Conservation (phyloP, 495 filamentous ascomycete species). For the Parathielavia appendiculata region DNA sequence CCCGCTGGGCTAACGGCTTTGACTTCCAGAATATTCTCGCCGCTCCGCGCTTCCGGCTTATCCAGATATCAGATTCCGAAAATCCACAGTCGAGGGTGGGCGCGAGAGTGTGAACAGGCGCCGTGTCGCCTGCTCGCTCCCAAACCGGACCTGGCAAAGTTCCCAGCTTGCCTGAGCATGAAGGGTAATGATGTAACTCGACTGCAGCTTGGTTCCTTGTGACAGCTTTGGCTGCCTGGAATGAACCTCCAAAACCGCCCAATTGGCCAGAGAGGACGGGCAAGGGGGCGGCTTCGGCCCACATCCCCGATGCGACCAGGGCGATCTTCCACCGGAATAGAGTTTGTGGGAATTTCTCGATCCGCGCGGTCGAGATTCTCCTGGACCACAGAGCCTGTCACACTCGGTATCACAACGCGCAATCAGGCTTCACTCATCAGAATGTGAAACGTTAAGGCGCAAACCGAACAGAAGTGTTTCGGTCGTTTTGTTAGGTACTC, state of each 20-base stretch:
- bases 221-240: background rate
- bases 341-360: conserved; percentile 29
- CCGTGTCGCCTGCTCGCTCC: background rate
- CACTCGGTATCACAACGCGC: background rate
- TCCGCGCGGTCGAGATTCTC: conserved; percentile 26
- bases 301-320: conserved; percentile 12
- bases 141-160: background rate
- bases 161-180: background rate
- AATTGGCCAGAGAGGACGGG: background rate
- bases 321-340: conserved; percentile 20
- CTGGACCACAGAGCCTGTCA: conserved; percentile 7
- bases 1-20: background rate
- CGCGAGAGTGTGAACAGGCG: too few relatives aligned
- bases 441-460: too few relatives aligned
- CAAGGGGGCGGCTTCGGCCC: background rate
- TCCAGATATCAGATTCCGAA: background rate
- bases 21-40: background rate
- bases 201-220: background rate
- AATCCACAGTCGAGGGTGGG: background rate
- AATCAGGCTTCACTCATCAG: background rate
- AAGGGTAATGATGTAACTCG: conserved; percentile 4
- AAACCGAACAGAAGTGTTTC: background rate
- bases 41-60: background rate
- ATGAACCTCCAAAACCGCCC: background rate
- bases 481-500: background rate